Evolutionary conservation across 176 grass and related monocot species (phyloP), one percentile per base, ranked within the genome.

Genomic region (maize (Zea mays)): DNA sequence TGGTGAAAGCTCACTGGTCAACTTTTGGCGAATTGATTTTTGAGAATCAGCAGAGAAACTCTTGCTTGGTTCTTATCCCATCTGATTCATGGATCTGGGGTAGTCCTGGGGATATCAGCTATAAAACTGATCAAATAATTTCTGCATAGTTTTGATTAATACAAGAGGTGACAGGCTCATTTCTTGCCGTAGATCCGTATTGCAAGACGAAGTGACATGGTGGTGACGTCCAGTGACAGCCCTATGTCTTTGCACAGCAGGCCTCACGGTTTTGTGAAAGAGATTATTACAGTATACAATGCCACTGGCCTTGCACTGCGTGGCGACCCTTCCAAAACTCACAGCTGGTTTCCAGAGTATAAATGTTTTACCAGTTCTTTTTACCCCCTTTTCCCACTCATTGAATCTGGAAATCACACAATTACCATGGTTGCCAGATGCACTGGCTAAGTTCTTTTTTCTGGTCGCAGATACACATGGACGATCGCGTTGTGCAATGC

Each of bases 261-360:
- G 67, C 82, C 71, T 1, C 3, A 82, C 17, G 75, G 74, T 46
- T 80, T 9, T 74, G 87, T 62, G 35, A 90, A 88, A 57, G 91
- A 97, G 77, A 78, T 88, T 27, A 92, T 94, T 72, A 85, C 87
- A n/a, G 73, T 94, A 66, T 49, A 90, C 58, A 85, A 75, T 69
- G 83, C 81, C 46, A 90, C 46, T 35, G 87, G 95, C 48, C 82
- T 97, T 77, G 79, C 40, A 65, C 70, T 90, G 76, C 15, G 5
- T 20, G 89, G 91, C 37, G 3, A 7, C 33, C 87, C 91, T 58
- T 84, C 74, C 47, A 85, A 88, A 84, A 83, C 81, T 76, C 74
- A 94, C 84, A 97, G 91, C 79, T 97, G 80, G 91, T 97, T 97
- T 88, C 87, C 91, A 70, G 91, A 87, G 95, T 97, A 92, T 86